These are phyloP conservation scores for Aspergillus indologenus DNA, from an alignment of 495 filamentous ascomycete genomes.

Conservation along the genomic window DNA sequence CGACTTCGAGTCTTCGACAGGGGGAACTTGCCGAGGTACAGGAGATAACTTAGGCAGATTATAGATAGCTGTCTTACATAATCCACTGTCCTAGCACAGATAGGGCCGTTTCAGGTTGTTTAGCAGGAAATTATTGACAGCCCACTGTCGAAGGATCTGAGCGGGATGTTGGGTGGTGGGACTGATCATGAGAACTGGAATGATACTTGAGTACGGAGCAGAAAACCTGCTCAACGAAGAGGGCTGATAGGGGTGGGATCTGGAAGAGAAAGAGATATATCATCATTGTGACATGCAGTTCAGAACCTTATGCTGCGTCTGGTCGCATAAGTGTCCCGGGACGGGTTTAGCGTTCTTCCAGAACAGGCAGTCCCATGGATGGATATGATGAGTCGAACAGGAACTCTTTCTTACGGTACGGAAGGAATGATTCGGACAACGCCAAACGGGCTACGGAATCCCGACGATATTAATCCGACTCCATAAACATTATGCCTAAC, in stretches of 20 bases:
- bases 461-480: not conserved
- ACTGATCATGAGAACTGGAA: not conserved
- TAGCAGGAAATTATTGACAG: not conserved
- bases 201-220: not conserved
- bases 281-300: not conserved
- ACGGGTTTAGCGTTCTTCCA: not conserved
- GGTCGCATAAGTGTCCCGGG: not conserved
- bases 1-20: too few species aligned
- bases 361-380: not conserved
- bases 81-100: not conserved
- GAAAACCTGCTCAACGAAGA: not conserved
- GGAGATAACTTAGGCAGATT: not conserved
- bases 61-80: not conserved
- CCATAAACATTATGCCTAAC: not conserved
- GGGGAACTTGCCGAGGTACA: constrained; percentile 2
- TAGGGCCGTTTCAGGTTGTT: not conserved
- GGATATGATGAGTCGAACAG: not conserved
- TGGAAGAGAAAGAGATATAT: not conserved
- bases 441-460: not conserved
- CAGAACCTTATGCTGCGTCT: not conserved
- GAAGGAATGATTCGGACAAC: not conserved
- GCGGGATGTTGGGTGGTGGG: not conserved
- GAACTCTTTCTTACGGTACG: too few species aligned
- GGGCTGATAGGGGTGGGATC: not conserved
- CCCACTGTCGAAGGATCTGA: not conserved